A percentile compares a stretch with the other conserved stretches of the same genome.
Evolutionary conservation across 2,329 filamentous ascomycete genomes (phyloP).

Genomic region (Pleoardoris graminearum): DNA sequence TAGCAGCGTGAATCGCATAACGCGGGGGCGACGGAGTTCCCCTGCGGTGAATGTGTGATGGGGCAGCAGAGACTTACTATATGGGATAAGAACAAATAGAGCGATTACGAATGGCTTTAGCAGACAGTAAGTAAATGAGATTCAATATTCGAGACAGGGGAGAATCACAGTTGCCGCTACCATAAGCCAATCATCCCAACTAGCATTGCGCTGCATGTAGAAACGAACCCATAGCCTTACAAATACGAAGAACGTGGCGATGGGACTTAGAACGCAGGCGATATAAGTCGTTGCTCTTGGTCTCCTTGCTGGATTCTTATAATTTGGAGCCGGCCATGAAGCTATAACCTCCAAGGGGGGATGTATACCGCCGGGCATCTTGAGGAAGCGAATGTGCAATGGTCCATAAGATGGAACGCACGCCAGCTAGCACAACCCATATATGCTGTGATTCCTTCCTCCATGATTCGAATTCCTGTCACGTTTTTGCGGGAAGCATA

Average conservation of each 20-base stretch:
- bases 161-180: conserved; percentile 14
- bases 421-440: not conserved
- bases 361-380: conserved; percentile 15
- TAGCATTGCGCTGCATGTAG: conserved; percentile 16
- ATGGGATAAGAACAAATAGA: not conserved
- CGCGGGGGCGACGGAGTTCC: too few species aligned
- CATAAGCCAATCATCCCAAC: conserved; percentile 24
- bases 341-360: conserved; percentile 16
- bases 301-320: conserved; percentile 14
- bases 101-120: not conserved
- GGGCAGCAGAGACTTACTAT: too few species aligned
- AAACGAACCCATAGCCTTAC: conserved; percentile 19
- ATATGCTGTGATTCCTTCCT: not conserved
- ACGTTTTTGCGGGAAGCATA: not conserved
- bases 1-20: not conserved
- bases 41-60: too few species aligned
- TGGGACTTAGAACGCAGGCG: conserved; percentile 12
- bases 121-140: not conserved
- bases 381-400: not conserved
- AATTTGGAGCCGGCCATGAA: conserved; percentile 21
- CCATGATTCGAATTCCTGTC: not conserved
- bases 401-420: not conserved
- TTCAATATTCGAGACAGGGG: not conserved
- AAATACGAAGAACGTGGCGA: conserved; percentile 13
- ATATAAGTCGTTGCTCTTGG: conserved; percentile 11